phyloP scores from a whole-genome alignment of 2,329 filamentous ascomycete genomes.

The Penicillium carneum region DNA sequence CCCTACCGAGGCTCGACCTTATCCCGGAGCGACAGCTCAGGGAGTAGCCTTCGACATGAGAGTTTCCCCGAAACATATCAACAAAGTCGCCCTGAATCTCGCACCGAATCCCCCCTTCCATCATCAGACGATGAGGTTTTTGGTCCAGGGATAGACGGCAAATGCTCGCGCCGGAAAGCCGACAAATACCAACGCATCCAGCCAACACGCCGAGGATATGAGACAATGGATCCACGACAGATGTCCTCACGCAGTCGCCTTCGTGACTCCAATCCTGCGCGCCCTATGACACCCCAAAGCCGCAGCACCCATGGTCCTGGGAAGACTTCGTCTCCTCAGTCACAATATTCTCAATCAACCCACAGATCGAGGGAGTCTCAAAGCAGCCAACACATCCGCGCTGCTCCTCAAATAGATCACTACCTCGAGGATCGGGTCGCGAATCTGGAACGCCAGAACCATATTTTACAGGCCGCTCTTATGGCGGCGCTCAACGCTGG shows the following conservation, averaged over 20 bases:
- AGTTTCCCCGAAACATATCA: conserved; percentile 29
- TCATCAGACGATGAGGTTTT: conserved; percentile 53
- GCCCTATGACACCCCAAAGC: conserved; percentile 37
- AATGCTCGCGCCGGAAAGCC: conserved; percentile 21
- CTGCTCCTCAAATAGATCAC: conserved; percentile 28
- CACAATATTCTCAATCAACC: conserved; percentile 35
- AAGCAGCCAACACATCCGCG: conserved; percentile 24
- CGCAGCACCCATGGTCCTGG: conserved; percentile 31
- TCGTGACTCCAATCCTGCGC: conserved; percentile 22
- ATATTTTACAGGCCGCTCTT: conserved; percentile 53
- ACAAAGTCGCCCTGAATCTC: conserved; percentile 39
- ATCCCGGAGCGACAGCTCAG: conserved; percentile 37
- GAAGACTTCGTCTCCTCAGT: conserved; percentile 35
- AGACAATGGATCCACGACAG: conserved; percentile 21
- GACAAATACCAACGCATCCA: conserved; percentile 26
- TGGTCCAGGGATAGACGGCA: conserved; percentile 23
- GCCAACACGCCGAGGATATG: conserved; percentile 22
- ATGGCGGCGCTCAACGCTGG: conserved; percentile 51
- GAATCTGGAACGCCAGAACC: conserved; percentile 53
- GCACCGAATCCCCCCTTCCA: conserved; percentile 46
- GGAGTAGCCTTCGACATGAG: conserved; percentile 35
- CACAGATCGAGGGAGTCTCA: conserved; percentile 34
- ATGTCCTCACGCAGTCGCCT: conserved; percentile 17
- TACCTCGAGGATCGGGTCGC: conserved; percentile 49
- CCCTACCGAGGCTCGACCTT: conserved; percentile 28